Evolutionary conservation across 2,329 filamentous ascomycete genomes (phyloP).

Genomic region (Cladosporium cucumerinum): DNA sequence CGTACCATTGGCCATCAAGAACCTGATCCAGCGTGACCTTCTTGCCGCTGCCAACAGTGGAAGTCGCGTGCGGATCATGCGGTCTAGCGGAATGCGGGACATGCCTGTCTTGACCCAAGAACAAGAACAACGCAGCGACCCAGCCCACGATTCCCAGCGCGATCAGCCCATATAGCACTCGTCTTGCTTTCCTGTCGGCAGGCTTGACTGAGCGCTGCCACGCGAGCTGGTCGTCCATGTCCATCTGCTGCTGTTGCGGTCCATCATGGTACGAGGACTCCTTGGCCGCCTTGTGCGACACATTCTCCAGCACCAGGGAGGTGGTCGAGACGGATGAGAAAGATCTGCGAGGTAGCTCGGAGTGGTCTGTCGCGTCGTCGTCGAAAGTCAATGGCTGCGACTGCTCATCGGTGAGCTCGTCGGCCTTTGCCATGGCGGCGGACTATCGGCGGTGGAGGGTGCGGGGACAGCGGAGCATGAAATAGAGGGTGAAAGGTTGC

Average conservation of each 20-base stretch:
- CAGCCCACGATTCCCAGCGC: conserved; percentile 64
- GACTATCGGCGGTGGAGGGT: not conserved
- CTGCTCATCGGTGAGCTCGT: conserved; percentile 41
- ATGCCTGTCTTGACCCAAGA: conserved; percentile 64
- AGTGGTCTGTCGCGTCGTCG: conserved; percentile 34
- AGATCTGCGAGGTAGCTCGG: conserved; percentile 48
- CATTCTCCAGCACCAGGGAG: conserved; percentile 75
- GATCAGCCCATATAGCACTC: conserved; percentile 59
- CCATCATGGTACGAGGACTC: conserved; percentile 41
- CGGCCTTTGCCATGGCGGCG: conserved; percentile 21
- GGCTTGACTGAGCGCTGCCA: conserved; percentile 42
- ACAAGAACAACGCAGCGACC: conserved; percentile 64
- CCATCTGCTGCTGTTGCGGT: conserved; percentile 41
- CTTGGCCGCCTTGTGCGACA: conserved; percentile 54
- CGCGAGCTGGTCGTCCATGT: conserved; percentile 51
- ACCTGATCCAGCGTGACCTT: conserved; percentile 71
- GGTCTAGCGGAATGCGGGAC: conserved; percentile 60
- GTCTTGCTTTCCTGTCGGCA: conserved; percentile 64
- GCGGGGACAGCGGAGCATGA: not conserved
- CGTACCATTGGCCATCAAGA: conserved; percentile 61
- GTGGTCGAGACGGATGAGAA: conserved; percentile 78
- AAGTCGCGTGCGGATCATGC: conserved; percentile 66
- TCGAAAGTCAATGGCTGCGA: conserved; percentile 43
- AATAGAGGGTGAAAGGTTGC: not conserved
- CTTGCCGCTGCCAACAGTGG: conserved; percentile 63